These are phyloP conservation scores for Eucalyptus cloeziana DNA, from an alignment of 345 rosid genomes.

Conservation along the genomic window DNA sequence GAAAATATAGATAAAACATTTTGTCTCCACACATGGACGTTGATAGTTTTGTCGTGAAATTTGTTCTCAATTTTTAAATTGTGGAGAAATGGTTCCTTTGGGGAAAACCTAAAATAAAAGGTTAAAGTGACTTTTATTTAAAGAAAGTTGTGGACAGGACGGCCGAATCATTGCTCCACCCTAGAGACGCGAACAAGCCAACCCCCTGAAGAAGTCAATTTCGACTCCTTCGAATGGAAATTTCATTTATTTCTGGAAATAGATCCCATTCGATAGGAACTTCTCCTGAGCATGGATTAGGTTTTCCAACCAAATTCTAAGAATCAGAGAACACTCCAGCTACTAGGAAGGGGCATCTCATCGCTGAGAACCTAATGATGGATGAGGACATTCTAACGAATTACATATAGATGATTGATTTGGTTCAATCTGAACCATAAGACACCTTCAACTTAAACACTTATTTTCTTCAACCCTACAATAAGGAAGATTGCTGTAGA, in stretches of 20 bases:
- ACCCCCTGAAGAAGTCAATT: neutral
- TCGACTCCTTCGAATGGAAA: neutral
- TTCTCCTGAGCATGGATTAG: neutral
- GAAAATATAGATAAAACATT: neutral
- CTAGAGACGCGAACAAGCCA: neutral
- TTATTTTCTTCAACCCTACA: neutral
- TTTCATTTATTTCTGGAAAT: neutral
- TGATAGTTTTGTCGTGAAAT: neutral
- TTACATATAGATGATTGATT: neutral
- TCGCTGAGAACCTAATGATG: neutral
- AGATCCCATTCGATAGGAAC: neutral
- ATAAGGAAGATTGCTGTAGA: neutral
- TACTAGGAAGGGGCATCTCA: neutral
- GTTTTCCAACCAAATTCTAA: neutral
- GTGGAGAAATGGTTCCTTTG: neutral
- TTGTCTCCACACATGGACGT: neutral
- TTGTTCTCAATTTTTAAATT: neutral
- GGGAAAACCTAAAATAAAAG: neutral
- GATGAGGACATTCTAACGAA: neutral
- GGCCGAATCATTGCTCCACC: neutral
- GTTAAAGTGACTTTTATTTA: neutral
- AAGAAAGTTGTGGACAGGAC: neutral
- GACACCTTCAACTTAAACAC: neutral
- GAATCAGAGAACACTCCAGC: neutral
- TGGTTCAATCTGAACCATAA: neutral